Percentiles rank a stretch among this genome's conserved stretches.
Evolutionary conservation across 1,139 yeast genomes (phyloP).

Genomic region (Sugiyamaella pinicola): DNA sequence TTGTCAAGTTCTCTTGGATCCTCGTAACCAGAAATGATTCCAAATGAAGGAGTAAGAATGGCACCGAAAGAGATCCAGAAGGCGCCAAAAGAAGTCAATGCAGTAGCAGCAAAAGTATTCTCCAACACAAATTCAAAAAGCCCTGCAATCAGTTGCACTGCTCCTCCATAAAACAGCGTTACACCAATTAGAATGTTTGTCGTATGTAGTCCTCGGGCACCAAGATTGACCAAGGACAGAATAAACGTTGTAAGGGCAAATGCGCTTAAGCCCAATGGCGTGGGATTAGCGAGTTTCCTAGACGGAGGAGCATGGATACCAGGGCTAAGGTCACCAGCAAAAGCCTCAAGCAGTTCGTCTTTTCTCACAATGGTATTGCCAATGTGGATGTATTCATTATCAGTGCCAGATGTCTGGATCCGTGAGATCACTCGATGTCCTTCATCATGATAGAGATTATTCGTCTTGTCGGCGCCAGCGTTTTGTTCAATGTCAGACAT

Average conservation of each 20-base stretch:
- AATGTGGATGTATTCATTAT: slow-evolving; percentile 62
- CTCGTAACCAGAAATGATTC: slow-evolving; percentile 63
- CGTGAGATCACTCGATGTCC: slow-evolving; percentile 13
- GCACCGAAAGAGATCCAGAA: slow-evolving; percentile 84
- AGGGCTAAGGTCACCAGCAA: slow-evolving; percentile 69
- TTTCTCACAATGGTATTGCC: slow-evolving; percentile 73
- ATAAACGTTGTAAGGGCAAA: slow-evolving; percentile 86
- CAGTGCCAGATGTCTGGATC: slow-evolving; percentile 41
- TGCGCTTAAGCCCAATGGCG: slow-evolving; percentile 83
- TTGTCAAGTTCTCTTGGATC: slow-evolving; percentile 47
- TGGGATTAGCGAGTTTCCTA: slow-evolving; percentile 79
- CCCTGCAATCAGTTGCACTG: slow-evolving; percentile 72
- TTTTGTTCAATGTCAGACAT: slow-evolving; percentile 23
- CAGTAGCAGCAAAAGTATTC: slow-evolving; percentile 88
- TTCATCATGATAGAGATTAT: slow-evolving; percentile 8
- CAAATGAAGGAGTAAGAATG: slow-evolving; percentile 68
- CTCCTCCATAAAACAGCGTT: slow-evolving; percentile 83
- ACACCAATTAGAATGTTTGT: slow-evolving; percentile 67
- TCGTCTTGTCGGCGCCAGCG: slow-evolving; percentile 15
- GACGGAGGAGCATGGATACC: slow-evolving; percentile 65
- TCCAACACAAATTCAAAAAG: slow-evolving; percentile 70
- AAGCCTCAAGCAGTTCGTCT: slow-evolving; percentile 61
- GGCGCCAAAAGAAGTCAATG: slow-evolving; percentile 77
- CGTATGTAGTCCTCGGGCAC: slow-evolving; percentile 56
- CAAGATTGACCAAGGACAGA: slow-evolving; percentile 61